Base-by-base conservation (phyloP, 352 stramenopile species). In the Phytophthora pini region DNA sequence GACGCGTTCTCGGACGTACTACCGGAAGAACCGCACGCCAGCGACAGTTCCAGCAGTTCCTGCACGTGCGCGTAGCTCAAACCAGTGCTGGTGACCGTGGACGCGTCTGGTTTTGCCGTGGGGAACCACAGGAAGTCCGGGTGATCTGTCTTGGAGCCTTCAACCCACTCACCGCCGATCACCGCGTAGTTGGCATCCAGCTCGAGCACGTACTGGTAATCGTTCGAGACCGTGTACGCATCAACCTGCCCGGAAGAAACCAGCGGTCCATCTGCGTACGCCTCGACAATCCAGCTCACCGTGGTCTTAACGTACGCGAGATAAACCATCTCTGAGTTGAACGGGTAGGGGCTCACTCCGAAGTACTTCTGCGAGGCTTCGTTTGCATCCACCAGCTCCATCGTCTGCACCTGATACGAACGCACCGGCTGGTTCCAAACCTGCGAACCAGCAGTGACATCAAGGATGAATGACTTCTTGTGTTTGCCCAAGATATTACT, bases 351-450 rank as follows among this genome's bases (percentile, higher is more conserved):
- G 5, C 31, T 55, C 5, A 49, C 70, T 40, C 56, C 60, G 34
- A 82, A 85, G 48, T 75, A 80, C 36, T 75, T 48, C 51, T 70
- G 47, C 12, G 69, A 74, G 0, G 72, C 72, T 4, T 71, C 7
- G 4, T 54, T 38, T 0, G 46, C 61, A 11, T 78, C 66, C 10
- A 87, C 58, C 10, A 81, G 56, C 17, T 74, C 43, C 58, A 72
- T 65, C 6, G 64, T 57, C 24, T 66, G 15, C 38, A 87, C 59
- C 12, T 56, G 43, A 72, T 86, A 90, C 34, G 63, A 78, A 11
- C 59, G 59, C 17, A 90, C 70, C 0, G 81, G 81, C 46, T 86
- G 76, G 74, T 88, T 90, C 79, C 79, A 88, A 38, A 90, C 79
- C 22, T 80, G 55, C 1, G 61, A 38, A 15, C 56, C 67, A 7